These are phyloP conservation scores for Epichloe scottii DNA, from an alignment of 2,329 filamentous ascomycete species.

Conservation along the genomic window DNA sequence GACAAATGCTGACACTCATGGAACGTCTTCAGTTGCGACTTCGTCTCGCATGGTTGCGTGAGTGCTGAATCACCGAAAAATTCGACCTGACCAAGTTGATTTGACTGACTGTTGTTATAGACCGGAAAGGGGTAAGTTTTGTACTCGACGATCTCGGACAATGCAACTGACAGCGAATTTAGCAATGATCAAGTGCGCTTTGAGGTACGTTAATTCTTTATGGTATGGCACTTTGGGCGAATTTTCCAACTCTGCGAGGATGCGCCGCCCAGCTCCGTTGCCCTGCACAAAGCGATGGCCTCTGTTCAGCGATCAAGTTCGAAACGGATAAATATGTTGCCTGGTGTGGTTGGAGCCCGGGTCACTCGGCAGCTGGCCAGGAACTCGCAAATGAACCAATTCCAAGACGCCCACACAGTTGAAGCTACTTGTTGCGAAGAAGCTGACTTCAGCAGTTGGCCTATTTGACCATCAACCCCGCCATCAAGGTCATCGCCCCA, in stretches of 20 bases:
- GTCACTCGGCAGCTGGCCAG: background rate
- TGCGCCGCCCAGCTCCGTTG: background rate
- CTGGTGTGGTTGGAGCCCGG: background rate
- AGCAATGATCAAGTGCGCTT: slow-evolving; percentile 3
- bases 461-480: background rate
- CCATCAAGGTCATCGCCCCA: slow-evolving; percentile 2
- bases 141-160: background rate
- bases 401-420: background rate
- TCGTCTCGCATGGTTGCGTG: slow-evolving; percentile 2
- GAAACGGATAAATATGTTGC: background rate
- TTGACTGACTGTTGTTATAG: background rate
- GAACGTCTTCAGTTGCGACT: background rate
- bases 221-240: background rate
- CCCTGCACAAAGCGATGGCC: background rate
- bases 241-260: background rate
- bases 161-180: background rate
- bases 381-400: background rate
- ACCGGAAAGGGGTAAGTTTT: slow-evolving; percentile 2
- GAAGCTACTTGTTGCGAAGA: background rate
- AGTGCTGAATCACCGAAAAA: background rate
- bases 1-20: background rate
- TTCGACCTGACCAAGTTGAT: background rate
- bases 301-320: background rate
- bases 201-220: background rate
- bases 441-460: background rate